A percentile compares a stretch with the other conserved stretches of the same genome.
Evolutionary conservation across 768 basidiomycete species (phyloP).

Genomic region (Cubamyces sp.): DNA sequence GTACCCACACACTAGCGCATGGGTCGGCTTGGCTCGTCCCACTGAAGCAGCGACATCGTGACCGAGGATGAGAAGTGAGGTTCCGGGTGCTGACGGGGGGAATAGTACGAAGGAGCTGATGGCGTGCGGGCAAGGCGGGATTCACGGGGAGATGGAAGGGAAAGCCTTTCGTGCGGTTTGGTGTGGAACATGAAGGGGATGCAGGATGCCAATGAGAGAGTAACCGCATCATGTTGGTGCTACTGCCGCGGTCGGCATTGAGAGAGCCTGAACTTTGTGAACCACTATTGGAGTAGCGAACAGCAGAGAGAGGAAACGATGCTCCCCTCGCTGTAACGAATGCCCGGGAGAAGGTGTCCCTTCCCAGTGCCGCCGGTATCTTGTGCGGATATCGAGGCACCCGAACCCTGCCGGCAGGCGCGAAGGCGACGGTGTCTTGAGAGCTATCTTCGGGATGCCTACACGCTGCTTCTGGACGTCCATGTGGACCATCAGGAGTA

Average conservation of each 20-base stretch:
- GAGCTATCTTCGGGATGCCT: constrained; percentile 1
- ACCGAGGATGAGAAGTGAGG: neutral
- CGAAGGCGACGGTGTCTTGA: constrained; percentile 15
- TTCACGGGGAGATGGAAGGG: too few species aligned
- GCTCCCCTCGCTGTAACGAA: neutral
- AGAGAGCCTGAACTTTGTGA: neutral
- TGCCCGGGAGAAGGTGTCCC: constrained; percentile 12
- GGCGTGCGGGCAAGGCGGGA: too few species aligned
- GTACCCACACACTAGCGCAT: neutral
- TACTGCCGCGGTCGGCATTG: neutral
- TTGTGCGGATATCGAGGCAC: constrained; percentile 7
- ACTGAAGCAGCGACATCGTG: too few species aligned
- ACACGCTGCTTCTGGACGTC: constrained; percentile 1
- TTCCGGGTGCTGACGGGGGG: constrained; percentile 5
- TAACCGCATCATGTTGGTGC: constrained; percentile 3
- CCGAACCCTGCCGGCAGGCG: neutral
- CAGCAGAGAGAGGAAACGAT: neutral
- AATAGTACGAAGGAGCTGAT: too few species aligned
- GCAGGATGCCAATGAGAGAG: neutral
- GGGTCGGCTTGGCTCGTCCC: neutral
- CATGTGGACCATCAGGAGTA: neutral
- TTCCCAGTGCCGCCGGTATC: neutral
- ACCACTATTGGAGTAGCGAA: neutral
- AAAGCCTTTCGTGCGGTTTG: neutral
- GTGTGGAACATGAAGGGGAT: neutral